Evolutionary conservation across 768 basidiomycete species (phyloP).

Genomic region (Boletus rubroflammeus): DNA sequence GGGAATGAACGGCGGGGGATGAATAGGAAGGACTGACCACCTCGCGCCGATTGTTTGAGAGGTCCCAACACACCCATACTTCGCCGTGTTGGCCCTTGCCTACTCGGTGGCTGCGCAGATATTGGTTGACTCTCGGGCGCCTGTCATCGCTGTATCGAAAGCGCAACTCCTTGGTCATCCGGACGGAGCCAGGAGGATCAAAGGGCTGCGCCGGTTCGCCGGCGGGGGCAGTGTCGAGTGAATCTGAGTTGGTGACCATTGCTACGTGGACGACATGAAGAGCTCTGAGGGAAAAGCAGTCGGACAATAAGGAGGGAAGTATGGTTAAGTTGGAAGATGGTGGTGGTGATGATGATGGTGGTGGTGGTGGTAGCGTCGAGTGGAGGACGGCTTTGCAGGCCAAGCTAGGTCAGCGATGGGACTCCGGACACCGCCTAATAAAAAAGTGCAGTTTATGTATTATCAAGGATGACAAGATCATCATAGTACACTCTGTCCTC

Average conservation of each 20-base stretch:
- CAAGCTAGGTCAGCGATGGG: constrained; percentile 9
- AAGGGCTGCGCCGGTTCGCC: constrained; percentile 35
- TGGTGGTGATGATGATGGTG: constrained; percentile 20
- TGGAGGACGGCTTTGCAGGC: constrained; percentile 11
- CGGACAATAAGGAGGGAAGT: constrained; percentile 4
- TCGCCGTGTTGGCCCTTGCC: constrained; percentile 90
- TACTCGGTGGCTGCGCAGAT: constrained; percentile 68
- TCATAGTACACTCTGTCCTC: constrained; percentile 6
- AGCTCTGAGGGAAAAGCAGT: constrained; percentile 3
- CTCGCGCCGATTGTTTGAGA: constrained; percentile 45
- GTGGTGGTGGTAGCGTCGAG: constrained; percentile 20
- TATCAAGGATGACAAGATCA: constrained; percentile 8
- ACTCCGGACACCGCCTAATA: constrained; percentile 33
- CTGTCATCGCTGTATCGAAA: constrained; percentile 38
- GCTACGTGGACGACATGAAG: constrained; percentile 30
- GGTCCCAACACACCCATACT: constrained; percentile 71
- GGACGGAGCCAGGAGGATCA: constrained; percentile 44
- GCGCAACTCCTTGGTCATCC: constrained; percentile 45
- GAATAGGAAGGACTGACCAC: constrained; percentile 34
- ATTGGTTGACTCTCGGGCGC: constrained; percentile 76
- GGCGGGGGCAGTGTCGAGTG: constrained; percentile 30
- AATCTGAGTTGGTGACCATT: constrained; percentile 23
- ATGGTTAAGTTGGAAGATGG: constrained; percentile 31
- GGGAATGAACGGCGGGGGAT: constrained; percentile 1
- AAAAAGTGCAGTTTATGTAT: neutral